Evolutionary conservation across 2,329 filamentous ascomycete species (phyloP), one percentile per base, ranked within the genome.

Genomic region (Nothopassalora personata): DNA sequence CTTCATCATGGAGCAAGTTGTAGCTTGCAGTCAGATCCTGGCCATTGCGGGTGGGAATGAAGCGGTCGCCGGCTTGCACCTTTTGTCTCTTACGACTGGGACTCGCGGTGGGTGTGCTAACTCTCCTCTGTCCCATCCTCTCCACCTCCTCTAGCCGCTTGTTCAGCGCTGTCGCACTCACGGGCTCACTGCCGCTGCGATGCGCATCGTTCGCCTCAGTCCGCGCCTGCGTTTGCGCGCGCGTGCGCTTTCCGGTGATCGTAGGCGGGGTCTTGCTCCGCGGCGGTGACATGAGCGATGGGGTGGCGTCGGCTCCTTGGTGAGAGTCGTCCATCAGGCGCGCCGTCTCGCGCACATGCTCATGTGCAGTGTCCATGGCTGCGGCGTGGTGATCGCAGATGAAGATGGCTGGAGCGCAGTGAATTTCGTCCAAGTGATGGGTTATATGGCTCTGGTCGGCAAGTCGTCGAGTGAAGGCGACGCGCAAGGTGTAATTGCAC

Each of bases 11-110:
- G 30, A 97, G 81, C 57, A 97, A 79, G 72, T 87, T 96, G 76
- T 94, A 97, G 74, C 91, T 95, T 55, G 93, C 91, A 72, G 93
- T 89, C 27, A 97, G 80, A 74, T 99, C 94, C 74, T 96, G 91
- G 5, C 93, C 94, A 64, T 92, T 88, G 46, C 94, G 85, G 68
- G 94, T 95, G 30, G 94, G 94, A 66, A 99, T 97, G 73, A 99
- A 99, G 69, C 94, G 96, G 71, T 59, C 69, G 63, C 80, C 77
- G 54, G 60, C 61, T 69, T 88, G 87, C 18, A 88, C 77, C 62
- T 86, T 79, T 72, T 87, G 86, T 64, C 86, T 80, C 74, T 89
- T 89, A 61, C 86, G 79, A 71, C 84, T 87, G 4, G 86, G 86
- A 71, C 86, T 89, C 31, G 82, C 80, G 47, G 79, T 82, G 4